Base-by-base conservation (phyloP, 768 basidiomycete species). In the Panaeolus papilionaceus region DNA sequence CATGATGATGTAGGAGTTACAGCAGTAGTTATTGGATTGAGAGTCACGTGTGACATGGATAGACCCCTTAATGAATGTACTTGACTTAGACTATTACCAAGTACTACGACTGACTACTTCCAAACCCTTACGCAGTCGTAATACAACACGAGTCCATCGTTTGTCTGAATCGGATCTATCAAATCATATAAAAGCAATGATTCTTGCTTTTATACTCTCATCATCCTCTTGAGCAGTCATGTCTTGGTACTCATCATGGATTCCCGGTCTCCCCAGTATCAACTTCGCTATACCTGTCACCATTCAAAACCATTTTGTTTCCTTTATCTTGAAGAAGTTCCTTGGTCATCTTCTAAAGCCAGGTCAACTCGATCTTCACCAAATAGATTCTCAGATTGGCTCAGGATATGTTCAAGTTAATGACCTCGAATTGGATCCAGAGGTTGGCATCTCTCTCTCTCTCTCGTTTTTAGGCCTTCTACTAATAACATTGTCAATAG, bases 381-480 rank as follows among this genome's bases (percentile, higher is more conserved):
- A 94, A 79, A 91, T 98, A 72, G 94, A 97, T 72, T 92, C 94
- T 37, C 94, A 97, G 79, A 91, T 98, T 73, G 92, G 94, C n/a
- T 92, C 91, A 47, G 96, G 96, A 18, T 91, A 87, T 75, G 89
- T 98, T 4, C 93, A 95, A 78, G 86, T 98, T 42, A 90, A 90
- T 69, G 89, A 95, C 73, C 81, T 98, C 65, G 88, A 95, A 75
- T 80, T 98, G 62, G 88, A 95, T 76, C 84, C 85, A 62, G 82
- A 89, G 77, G 96, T 92, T 74, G 73, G 90, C 84, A 58, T 28
- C 33, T 38, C 23, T 47, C 65, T 63, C 38, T 64, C 38, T 64
- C 47, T 65, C 63, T 67, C 58, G 40, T 33, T 69, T 65, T 47
- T 33, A 33, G 33, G 42, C 61, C 18, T 54, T 66, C 68, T 68